A percentile compares a stretch with the other conserved stretches of the same genome.
phyloP scores from a whole-genome alignment of 768 basidiomycete species.

The Rhodotorula graminis region DNA sequence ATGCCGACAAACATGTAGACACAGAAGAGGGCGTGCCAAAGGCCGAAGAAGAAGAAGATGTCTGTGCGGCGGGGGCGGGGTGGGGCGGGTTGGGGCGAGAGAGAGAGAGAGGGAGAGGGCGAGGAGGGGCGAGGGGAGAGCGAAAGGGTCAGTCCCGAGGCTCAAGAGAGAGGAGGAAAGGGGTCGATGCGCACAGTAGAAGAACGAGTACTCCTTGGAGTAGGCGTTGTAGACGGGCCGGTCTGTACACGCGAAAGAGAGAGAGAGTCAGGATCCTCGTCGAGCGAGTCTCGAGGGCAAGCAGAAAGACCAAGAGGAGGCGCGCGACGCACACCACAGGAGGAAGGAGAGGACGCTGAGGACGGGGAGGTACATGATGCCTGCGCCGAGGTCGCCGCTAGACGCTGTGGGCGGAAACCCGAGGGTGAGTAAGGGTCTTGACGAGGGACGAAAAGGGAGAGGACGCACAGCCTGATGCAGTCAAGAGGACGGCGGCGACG shows the following conservation, averaged over 20 bases:
- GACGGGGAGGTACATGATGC: constrained; percentile 72
- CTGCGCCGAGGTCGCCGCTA: constrained; percentile 64
- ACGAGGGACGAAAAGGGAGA: neutral
- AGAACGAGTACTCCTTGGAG: constrained; percentile 50
- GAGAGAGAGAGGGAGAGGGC: no score
- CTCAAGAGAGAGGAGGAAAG: no score
- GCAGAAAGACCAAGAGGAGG: neutral
- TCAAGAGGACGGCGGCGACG: constrained; percentile 79
- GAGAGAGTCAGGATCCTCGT: neutral
- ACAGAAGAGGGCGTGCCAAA: constrained; percentile 88
- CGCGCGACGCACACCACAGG: constrained; percentile 62
- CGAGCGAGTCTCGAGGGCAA: no score
- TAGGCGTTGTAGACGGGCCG: constrained; percentile 81
- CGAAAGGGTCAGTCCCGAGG: no score
- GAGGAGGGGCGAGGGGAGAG: no score
- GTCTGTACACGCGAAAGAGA: neutral
- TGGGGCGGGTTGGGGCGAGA: no score
- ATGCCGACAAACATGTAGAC: constrained; percentile 94
- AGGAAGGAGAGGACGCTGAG: constrained; percentile 78
- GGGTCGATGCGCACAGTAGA: neutral
- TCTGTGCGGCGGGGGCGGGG: neutral
- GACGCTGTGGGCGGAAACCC: constrained; percentile 43
- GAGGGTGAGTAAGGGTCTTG: neutral
- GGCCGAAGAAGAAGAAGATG: constrained; percentile 92
- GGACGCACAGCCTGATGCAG: constrained; percentile 60